Base-by-base conservation (phyloP, 805 yeast genomes). In the Candida ovalis region DNA sequence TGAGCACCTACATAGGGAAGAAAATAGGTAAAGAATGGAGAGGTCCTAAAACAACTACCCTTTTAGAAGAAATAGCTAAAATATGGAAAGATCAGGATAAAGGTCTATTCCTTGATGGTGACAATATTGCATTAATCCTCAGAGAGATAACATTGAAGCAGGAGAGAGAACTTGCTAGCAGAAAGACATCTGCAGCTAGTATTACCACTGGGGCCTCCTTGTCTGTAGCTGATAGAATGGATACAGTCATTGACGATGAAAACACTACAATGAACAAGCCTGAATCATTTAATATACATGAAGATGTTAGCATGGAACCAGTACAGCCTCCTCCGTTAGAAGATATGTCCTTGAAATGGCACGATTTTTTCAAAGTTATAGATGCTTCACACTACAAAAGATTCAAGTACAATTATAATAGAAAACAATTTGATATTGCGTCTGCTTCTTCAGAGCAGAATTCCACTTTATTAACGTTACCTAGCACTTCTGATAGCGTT, bases 21-120 rank as follows among this genome's bases (percentile, higher is more conserved):
- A 76, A 76, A 40, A 91, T 83, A 66, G 98, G 98, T 10, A 78
- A 78, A 7, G 90, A 89, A 43, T 92, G 99, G 98, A 78, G 87
- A 57, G 78, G 86, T 9, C 71, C 80, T 0, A 73, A 74, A 48
- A 74, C 88, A 1, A 86, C 83, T 57, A 64, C 70, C 45, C 77
- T 82, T 55, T 62, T 92, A 22, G 98, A 94, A 59, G 84, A 82
- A 8, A 75, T 92, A 17, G 97, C 95, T 2, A 72, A 77, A 35
- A 57, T 78, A 3, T 92, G 98, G 98, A 90, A 89, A 58, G 86
- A 81, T 42, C 96, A 90, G 60, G 96, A 88, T 47, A 73, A 92
- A 40, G 97, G 97, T 0, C 60, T 90, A 7, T 92, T 92, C 56
- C 73, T 92, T 2, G 96, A 89, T 58, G 89, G 91, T 2, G 80